These are phyloP conservation scores for Pestalotiopsis sp. DNA, from an alignment of 2,329 filamentous ascomycete species.

Conservation along the genomic window DNA sequence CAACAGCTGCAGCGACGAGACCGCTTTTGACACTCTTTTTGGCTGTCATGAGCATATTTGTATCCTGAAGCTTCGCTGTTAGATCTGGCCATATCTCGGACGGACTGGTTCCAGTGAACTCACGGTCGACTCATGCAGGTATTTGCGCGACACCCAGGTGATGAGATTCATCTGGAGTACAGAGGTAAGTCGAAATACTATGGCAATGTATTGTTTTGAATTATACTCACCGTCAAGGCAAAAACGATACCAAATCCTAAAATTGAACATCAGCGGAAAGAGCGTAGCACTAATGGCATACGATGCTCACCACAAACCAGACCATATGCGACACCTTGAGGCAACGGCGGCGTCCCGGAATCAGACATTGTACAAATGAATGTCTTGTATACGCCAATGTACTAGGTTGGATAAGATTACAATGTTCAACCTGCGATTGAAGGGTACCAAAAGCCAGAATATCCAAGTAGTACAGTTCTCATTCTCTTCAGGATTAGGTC, in stretches of 20 bases:
- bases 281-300: neutral
- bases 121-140: conserved; percentile 14
- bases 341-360: conserved; percentile 12
- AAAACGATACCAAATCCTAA: conserved; percentile 17
- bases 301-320: conserved; percentile 13
- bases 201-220: neutral
- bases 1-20: conserved; percentile 15
- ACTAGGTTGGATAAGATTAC: neutral
- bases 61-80: conserved; percentile 6
- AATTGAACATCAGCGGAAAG: neutral
- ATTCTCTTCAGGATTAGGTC: too few species aligned
- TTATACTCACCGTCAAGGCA: conserved; percentile 8
- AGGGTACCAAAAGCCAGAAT: too few species aligned
- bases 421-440: too few species aligned
- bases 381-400: too few species aligned
- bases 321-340: conserved; percentile 16
- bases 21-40: conserved; percentile 18
- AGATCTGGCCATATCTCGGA: neutral
- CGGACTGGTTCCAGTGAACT: neutral
- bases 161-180: conserved; percentile 14
- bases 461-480: too few species aligned
- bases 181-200: neutral
- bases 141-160: conserved; percentile 16
- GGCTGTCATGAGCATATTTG: conserved; percentile 18
- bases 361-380: conserved; percentile 2